Evolutionary conservation across 2,329 filamentous ascomycete genomes (phyloP).

Genomic region (Pestalotiopsis sp.): DNA sequence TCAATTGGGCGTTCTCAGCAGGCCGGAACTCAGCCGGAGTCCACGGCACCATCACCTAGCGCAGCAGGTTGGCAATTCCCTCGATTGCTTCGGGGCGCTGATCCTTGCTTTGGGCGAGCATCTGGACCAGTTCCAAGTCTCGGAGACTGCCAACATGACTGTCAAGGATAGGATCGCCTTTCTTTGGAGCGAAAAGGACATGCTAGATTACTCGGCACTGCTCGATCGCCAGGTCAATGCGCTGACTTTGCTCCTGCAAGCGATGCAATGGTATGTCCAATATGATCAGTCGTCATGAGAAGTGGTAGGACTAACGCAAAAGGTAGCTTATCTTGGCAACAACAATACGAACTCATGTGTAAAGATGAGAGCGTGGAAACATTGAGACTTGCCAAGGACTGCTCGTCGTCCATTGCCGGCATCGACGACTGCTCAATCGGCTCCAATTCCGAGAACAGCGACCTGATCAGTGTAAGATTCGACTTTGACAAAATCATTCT

Average conservation of each 20-base stretch:
- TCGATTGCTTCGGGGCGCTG: conserved; percentile 5
- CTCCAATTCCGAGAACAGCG: background rate
- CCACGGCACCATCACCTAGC: conserved; percentile 20
- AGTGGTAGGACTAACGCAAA: background rate
- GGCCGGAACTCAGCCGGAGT: background rate
- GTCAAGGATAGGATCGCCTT: conserved; percentile 13
- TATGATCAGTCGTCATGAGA: background rate
- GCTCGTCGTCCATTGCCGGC: background rate
- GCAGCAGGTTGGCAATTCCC: conserved; percentile 16
- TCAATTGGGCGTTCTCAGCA: conserved; percentile 16
- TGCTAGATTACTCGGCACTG: conserved; percentile 13
- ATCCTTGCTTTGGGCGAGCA: background rate
- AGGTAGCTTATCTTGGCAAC: background rate
- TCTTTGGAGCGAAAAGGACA: conserved; percentile 19
- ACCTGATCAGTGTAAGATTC: background rate
- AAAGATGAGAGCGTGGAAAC: background rate
- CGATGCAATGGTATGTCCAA: conserved; percentile 20
- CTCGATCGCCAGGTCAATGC: conserved; percentile 23
- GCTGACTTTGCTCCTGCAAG: conserved; percentile 20
- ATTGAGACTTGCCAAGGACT: background rate
- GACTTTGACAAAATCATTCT: background rate
- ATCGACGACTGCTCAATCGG: background rate
- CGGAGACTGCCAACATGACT: background rate
- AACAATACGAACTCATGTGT: background rate
- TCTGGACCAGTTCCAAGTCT: background rate